Base-by-base conservation (phyloP, 768 basidiomycete genomes). In the Mycena epipterygia region DNA sequence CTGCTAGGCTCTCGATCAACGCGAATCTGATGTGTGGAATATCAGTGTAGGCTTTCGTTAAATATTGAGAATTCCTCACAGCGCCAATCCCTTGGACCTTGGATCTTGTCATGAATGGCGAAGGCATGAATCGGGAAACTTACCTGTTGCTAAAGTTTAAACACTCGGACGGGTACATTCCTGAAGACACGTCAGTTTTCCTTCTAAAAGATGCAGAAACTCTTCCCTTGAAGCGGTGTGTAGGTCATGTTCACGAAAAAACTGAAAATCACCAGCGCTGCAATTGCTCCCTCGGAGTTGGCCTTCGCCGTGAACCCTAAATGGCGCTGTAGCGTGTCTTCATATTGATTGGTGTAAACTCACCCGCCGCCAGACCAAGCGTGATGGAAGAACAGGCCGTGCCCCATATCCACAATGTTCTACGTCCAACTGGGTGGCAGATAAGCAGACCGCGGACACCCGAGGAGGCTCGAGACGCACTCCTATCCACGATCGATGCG, bases 331-430 rank as follows among this genome's bases (percentile, higher is more conserved):
- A 56, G 27, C 35, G 14, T 29, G 11, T 21, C 37, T 61, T 12
- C 64, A 37, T 30, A 12, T 30, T 8, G 29, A 27, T 3, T 3
- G n/a, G 3, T 19, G 29, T 14, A 35, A 13, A 44, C 68, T 30
- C 30, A 80, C 83, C 86, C 42, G 85, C 84, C 5, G 84, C 81
- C 21, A 86, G 76, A 9, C 82, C 84, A 12, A 87, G 75, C 39
- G 77, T 80, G 13, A 75, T 79, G 5, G 85, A 76, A 52, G 77
- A 77, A 13, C 74, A 72, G 44, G 83, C 72, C 1, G 85, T 84
- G n/a, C 86, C 86, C 81, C 82, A 85, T 64, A 86, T 81, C 85
- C 84, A 86, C 77, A 86, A 81, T 1, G 80, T 79, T 39, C 85
- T 79, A 46, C 85, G 79, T 1, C 85, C 85, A 51, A 85, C 84